Conservation (phyloP, 2,329 filamentous ascomycete species). For the Monosporascus sp. region DNA sequence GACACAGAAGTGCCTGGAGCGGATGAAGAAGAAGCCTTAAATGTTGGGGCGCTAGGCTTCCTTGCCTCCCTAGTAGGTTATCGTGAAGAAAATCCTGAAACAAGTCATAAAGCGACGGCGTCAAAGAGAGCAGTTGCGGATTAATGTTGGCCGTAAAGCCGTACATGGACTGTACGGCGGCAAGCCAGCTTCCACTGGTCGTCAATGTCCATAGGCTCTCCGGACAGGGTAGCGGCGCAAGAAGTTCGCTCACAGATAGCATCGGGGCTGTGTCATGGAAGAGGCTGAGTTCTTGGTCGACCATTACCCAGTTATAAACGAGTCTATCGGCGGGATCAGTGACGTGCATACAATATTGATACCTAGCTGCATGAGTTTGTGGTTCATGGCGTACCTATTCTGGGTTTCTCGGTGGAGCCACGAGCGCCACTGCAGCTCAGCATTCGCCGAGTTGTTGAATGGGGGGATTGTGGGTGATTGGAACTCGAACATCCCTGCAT, state of each 20-base stretch:
- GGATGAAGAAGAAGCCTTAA: slow-evolving; percentile 65
- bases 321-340: slow-evolving; percentile 40
- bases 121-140: slow-evolving; percentile 47
- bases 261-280: slow-evolving; percentile 61
- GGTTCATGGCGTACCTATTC: slow-evolving; percentile 46
- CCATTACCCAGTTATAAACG: slow-evolving; percentile 72
- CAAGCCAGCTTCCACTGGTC: slow-evolving; percentile 54
- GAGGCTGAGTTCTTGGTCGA: slow-evolving; percentile 66
- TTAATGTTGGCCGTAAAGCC: slow-evolving; percentile 44
- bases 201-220: slow-evolving; percentile 61
- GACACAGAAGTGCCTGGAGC: slow-evolving; percentile 59
- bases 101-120: slow-evolving; percentile 57
- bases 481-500: slow-evolving; percentile 61
- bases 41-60: slow-evolving; percentile 45
- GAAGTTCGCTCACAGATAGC: slow-evolving; percentile 61
- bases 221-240: slow-evolving; percentile 56
- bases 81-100: slow-evolving; percentile 66
- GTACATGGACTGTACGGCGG: slow-evolving; percentile 54
- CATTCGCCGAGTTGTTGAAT: slow-evolving; percentile 37
- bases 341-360: slow-evolving; percentile 7
- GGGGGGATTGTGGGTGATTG: slow-evolving; percentile 40
- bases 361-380: slow-evolving; percentile 7
- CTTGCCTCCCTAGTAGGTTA: slow-evolving; percentile 48
- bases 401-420: slow-evolving; percentile 63
- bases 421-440: slow-evolving; percentile 52